A percentile compares a stretch with the other conserved stretches of the same genome.
phyloP scores from a whole-genome alignment of 2,329 filamentous ascomycete genomes.

The Xylariaceae sp. region DNA sequence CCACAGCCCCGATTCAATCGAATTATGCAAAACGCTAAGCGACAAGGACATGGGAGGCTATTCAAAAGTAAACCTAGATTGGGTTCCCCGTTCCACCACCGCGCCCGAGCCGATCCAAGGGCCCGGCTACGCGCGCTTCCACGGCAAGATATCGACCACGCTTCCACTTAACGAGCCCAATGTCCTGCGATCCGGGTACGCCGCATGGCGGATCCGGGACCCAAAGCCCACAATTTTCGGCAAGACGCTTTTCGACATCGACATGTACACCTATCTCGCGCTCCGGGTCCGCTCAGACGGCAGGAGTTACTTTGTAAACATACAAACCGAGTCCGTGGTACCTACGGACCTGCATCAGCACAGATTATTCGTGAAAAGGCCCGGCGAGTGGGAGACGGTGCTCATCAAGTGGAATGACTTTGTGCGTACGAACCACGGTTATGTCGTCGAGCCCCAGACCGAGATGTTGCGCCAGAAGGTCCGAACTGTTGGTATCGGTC shows the following conservation, averaged over 20 bases:
- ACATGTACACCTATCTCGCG: conserved; percentile 82
- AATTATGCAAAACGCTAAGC: conserved; percentile 71
- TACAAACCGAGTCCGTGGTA: conserved; percentile 91
- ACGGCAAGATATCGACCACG: conserved; percentile 81
- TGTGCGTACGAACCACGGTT: conserved; percentile 88
- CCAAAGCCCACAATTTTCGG: conserved; percentile 78
- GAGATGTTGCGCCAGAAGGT: conserved; percentile 86
- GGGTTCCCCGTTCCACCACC: conserved; percentile 17
- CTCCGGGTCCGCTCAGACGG: conserved; percentile 87
- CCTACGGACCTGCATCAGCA: conserved; percentile 97
- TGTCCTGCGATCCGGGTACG: conserved; percentile 77
- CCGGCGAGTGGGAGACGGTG: conserved; percentile 93
- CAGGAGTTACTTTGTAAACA: conserved; percentile 87
- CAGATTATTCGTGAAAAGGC: conserved; percentile 70
- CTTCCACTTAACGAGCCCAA: conserved; percentile 72
- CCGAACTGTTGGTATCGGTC: conserved; percentile 75
- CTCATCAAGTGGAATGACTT: conserved; percentile 88
- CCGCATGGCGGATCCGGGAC: conserved; percentile 83
- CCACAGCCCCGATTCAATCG: conserved; percentile 43
- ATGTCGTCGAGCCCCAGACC: conserved; percentile 87
- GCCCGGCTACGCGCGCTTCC: conserved; percentile 66
- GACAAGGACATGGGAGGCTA: conserved; percentile 84
- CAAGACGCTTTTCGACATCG: conserved; percentile 79
- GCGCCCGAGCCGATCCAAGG: conserved; percentile 23
- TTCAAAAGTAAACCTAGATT: conserved; percentile 63